Conservation (phyloP, 2,329 filamentous ascomycete species). For the Cladosporium oxysporum region DNA sequence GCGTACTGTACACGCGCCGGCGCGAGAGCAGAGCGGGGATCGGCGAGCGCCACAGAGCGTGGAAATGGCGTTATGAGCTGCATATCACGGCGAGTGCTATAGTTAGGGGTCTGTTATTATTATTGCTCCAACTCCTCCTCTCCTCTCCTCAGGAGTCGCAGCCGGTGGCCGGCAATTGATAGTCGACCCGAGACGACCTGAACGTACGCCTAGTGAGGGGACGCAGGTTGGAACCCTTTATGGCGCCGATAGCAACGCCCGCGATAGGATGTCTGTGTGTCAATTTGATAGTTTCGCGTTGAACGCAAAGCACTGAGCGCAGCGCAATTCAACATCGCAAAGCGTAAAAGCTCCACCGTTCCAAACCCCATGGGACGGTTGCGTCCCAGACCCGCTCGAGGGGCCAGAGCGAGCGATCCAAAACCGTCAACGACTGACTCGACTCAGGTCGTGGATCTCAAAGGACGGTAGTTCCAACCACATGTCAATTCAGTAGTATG, state of each 20-base stretch:
- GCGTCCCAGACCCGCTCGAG: constrained; percentile 8
- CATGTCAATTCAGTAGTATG: not conserved
- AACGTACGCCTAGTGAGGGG: not conserved
- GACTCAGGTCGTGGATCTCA: not conserved
- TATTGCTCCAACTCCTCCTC: not conserved
- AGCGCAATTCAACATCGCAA: too few relatives aligned
- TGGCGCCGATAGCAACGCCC: not conserved
- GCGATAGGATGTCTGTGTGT: not conserved
- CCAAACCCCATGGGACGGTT: constrained; percentile 11
- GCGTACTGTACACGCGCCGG: not conserved
- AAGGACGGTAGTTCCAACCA: not conserved
- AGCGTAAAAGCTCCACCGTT: not conserved
- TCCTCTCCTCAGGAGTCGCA: not conserved
- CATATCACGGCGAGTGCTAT: constrained; percentile 1
- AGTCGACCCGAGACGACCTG: not conserved
- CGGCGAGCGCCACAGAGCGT: constrained; percentile 9
- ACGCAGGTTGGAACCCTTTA: not conserved
- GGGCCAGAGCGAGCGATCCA: not conserved
- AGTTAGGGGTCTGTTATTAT: not conserved
- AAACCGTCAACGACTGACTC: not conserved
- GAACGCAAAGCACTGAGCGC: not conserved
- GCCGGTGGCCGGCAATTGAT: not conserved
- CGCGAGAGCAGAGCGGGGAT: not conserved
- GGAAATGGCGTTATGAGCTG: constrained; percentile 7
- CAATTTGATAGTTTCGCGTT: not conserved